phyloP scores from a whole-genome alignment of 148 eudicot genomes.

The Heliamphora exappendiculata region DNA sequence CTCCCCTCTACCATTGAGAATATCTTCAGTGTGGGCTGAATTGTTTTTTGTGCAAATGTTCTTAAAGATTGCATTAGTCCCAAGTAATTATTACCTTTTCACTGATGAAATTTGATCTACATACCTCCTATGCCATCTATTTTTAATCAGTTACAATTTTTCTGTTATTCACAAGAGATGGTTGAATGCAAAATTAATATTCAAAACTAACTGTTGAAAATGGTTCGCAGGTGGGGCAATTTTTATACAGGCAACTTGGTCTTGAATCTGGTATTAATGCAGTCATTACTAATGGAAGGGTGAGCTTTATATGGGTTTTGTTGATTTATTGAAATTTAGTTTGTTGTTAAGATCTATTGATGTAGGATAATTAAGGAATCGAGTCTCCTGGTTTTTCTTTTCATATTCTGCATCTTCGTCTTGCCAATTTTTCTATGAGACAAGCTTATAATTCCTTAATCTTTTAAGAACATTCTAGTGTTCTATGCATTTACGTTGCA shows the following conservation, averaged over 20 bases:
- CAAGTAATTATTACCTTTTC: neutral
- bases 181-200: neutral
- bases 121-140: neutral
- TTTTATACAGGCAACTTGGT: conserved; percentile 58
- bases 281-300: conserved; percentile 97
- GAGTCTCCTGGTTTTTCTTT: neutral
- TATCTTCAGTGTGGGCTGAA: neutral
- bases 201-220: neutral
- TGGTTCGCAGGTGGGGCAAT: conserved; percentile 58
- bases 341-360: neutral
- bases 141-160: neutral
- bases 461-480: neutral
- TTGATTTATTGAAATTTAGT: neutral
- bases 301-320: conserved; percentile 27
- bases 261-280: conserved; percentile 56
- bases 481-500: neutral
- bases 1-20: neutral
- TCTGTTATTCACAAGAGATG: neutral
- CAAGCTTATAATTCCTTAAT: neutral
- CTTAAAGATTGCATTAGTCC: neutral
- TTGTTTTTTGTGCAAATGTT: neutral
- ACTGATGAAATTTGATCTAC: neutral
- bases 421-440: neutral
- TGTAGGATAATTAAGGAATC: neutral
- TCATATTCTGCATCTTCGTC: neutral